Evolutionary conservation across 768 basidiomycete genomes (phyloP).

Genomic region (Boletus subcaerulescens): DNA sequence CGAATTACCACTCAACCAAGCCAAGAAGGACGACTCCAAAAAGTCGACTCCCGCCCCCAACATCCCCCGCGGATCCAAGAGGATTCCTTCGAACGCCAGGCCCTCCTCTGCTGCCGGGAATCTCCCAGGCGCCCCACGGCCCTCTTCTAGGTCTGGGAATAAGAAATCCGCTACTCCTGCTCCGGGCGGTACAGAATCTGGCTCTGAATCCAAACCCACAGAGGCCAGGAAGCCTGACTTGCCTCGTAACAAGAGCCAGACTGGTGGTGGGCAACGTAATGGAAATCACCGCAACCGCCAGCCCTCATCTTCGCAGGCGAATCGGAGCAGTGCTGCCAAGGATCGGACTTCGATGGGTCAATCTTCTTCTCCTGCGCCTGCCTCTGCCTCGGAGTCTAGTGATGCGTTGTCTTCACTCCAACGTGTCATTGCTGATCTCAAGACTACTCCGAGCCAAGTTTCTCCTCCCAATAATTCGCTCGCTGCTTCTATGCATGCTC

Average conservation of each 20-base stretch:
- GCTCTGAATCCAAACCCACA: conserved; percentile 64
- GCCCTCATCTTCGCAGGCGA: conserved; percentile 55
- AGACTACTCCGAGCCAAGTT: conserved; percentile 61
- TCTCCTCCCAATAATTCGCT: conserved; percentile 39
- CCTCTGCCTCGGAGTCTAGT: conserved; percentile 59
- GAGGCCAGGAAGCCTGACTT: conserved; percentile 51
- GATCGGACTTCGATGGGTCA: conserved; percentile 41
- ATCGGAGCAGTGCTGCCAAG: conserved; percentile 49
- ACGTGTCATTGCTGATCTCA: conserved; percentile 90
- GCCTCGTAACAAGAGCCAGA: conserved; percentile 53
- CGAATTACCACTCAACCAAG: conserved; percentile 51
- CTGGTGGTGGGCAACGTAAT: conserved; percentile 43
- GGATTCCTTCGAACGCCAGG: conserved; percentile 46
- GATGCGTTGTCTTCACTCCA: conserved; percentile 86
- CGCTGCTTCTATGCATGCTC: conserved; percentile 44
- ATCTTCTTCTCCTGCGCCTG: conserved; percentile 46
- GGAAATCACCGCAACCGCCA: conserved; percentile 54
- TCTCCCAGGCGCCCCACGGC: conserved; percentile 47
- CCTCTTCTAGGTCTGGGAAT: conserved; percentile 65
- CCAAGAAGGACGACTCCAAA: conserved; percentile 71
- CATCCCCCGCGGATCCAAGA: conserved; percentile 56
- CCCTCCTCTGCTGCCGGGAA: conserved; percentile 41
- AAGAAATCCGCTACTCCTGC: conserved; percentile 47
- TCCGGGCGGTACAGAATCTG: conserved; percentile 53
- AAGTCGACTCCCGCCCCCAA: conserved; percentile 47